Conservation (phyloP, 306 rosid genomes). For the Geum urbanum region DNA sequence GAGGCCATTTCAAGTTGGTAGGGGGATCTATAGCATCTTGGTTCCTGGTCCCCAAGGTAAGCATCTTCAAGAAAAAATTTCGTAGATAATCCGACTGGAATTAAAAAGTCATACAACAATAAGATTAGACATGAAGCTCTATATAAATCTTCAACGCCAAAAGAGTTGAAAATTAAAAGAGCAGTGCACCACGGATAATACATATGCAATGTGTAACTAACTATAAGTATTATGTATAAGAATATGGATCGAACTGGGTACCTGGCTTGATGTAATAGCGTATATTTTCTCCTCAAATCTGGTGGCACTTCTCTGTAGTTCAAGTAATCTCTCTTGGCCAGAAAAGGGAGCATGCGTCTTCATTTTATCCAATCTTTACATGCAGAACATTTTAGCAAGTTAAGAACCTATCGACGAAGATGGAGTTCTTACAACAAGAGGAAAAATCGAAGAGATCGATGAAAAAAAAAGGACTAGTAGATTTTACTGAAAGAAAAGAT, state of each 20-base stretch:
- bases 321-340: constrained; percentile 51
- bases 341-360: constrained; percentile 57
- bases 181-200: neutral
- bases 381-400: neutral
- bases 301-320: constrained; percentile 53
- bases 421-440: no score
- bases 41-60: neutral
- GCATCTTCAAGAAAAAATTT: constrained; percentile 26
- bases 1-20: neutral
- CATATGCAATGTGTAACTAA: neutral
- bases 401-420: neutral
- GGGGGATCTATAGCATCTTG: neutral
- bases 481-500: no score
- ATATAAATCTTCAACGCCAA: neutral
- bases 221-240: neutral
- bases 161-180: neutral
- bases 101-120: no score
- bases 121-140: no score
- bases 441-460: no score
- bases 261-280: constrained; percentile 58
- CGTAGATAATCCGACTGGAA: constrained; percentile 39
- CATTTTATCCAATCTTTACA: constrained; percentile 55
- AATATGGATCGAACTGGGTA: constrained; percentile 15
- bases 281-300: constrained; percentile 78
- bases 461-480: no score